Percentiles rank a stretch among this genome's conserved stretches.
These are phyloP conservation scores for Lyophyllum semitale DNA, from an alignment of 768 basidiomycete species.

Conservation along the genomic window DNA sequence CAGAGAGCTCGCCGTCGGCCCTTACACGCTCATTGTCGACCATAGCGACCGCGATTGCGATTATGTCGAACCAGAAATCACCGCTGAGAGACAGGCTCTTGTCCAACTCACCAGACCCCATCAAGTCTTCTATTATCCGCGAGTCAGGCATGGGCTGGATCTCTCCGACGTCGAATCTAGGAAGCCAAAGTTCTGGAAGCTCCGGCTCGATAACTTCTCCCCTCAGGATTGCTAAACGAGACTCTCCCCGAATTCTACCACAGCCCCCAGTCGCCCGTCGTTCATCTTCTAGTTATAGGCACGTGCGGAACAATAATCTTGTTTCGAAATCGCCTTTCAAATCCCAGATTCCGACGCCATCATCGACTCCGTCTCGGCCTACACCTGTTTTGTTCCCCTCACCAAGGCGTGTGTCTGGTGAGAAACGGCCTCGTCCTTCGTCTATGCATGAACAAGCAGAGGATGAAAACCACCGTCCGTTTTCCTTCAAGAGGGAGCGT, in stretches of 20 bases:
- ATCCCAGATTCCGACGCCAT: slow-evolving; percentile 56
- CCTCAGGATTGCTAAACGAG: slow-evolving; percentile 75
- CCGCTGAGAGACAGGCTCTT: slow-evolving; percentile 61
- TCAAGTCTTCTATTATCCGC: slow-evolving; percentile 63
- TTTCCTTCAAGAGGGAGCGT: slow-evolving; percentile 69
- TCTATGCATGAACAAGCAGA: slow-evolving; percentile 74
- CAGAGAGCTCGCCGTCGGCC: slow-evolving; percentile 8
- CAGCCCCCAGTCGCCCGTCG: slow-evolving; percentile 65
- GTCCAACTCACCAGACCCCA: slow-evolving; percentile 63
- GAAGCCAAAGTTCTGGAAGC: slow-evolving; percentile 31
- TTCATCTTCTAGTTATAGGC: slow-evolving; percentile 77
- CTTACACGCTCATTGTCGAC: slow-evolving; percentile 4
- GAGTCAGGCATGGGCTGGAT: slow-evolving; percentile 69
- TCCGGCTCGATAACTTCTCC: slow-evolving; percentile 55
- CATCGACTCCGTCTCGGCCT: slow-evolving; percentile 36
- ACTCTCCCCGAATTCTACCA: slow-evolving; percentile 42
- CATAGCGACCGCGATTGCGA: slow-evolving; percentile 2
- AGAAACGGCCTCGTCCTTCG: slow-evolving; percentile 73
- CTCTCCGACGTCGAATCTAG: slow-evolving; percentile 40
- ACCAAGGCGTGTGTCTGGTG: slow-evolving; percentile 65
- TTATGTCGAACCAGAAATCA: slow-evolving; percentile 43
- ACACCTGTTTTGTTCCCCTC: slow-evolving; percentile 33
- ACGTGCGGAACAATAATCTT: slow-evolving; percentile 74
- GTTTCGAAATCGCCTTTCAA: slow-evolving; percentile 89
- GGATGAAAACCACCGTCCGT: slow-evolving; percentile 68